These are phyloP conservation scores for Moesziomyces globuligerus DNA, from an alignment of 1,284 basidiomycete species.

Conservation along the genomic window DNA sequence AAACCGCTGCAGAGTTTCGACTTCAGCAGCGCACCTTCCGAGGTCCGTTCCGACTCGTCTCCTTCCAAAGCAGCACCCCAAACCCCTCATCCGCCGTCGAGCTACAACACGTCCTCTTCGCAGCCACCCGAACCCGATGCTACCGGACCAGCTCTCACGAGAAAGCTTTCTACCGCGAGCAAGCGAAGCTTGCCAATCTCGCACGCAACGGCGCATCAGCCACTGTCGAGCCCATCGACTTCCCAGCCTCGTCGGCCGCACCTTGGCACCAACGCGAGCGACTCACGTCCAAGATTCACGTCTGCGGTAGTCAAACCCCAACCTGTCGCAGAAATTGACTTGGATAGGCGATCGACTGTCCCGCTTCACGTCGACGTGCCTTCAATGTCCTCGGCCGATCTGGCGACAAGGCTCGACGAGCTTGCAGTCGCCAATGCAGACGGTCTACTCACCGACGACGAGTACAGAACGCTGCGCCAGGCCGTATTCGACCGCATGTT, in stretches of 20 bases:
- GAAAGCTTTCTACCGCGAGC: slow-evolving; percentile 15
- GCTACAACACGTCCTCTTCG: slow-evolving; percentile 11
- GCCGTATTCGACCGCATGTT: slow-evolving; percentile 54
- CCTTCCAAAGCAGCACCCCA: neutral
- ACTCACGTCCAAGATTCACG: too few relatives aligned
- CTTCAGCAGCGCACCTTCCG: neutral
- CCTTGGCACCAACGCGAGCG: too few relatives aligned
- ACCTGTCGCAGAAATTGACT: too few relatives aligned
- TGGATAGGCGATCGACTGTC: too few relatives aligned
- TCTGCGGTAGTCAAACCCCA: too few relatives aligned
- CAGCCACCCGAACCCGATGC: neutral
- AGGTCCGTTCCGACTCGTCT: too few relatives aligned
- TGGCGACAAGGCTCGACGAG: slow-evolving; percentile 55
- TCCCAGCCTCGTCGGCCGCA: neutral
- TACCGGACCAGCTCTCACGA: slow-evolving; percentile 6
- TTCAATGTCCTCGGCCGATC: slow-evolving; percentile 32
- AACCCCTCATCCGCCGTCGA: slow-evolving; percentile 21
- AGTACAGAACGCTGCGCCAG: slow-evolving; percentile 53
- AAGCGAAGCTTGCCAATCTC: slow-evolving; percentile 5
- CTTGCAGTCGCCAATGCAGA: slow-evolving; percentile 59
- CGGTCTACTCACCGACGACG: slow-evolving; percentile 54
- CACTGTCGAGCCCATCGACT: neutral
- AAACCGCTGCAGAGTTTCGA: neutral
- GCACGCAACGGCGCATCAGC: too few relatives aligned
- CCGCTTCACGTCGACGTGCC: slow-evolving; percentile 12